phyloP scores from a whole-genome alignment of 495 filamentous ascomycete species.

The Penicillium longicatenatum region DNA sequence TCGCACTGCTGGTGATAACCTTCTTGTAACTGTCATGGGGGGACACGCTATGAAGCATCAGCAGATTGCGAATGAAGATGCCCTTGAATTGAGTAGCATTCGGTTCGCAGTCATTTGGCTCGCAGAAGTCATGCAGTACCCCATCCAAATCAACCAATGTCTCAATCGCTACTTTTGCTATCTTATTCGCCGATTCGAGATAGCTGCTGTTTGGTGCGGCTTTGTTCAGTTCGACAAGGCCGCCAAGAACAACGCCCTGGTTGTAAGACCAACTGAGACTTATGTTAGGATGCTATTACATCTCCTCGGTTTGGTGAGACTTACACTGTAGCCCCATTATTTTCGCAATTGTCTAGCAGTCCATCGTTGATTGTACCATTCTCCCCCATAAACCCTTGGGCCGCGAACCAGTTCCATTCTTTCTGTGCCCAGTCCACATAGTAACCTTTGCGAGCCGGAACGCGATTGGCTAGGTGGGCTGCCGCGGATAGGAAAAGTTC shows the following conservation, averaged over 20 bases:
- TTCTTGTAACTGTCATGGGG: constrained; percentile 52
- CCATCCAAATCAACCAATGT: constrained; percentile 51
- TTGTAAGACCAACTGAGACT: constrained; percentile 68
- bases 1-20: constrained; percentile 62
- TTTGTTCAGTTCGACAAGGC: constrained; percentile 64
- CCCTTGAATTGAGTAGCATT: constrained; percentile 78
- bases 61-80: constrained; percentile 72
- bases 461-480: constrained; percentile 72
- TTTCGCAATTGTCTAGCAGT: constrained; percentile 60
- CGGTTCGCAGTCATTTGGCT: constrained; percentile 58
- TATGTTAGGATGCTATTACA: background rate
- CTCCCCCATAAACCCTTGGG: constrained; percentile 63
- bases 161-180: constrained; percentile 65
- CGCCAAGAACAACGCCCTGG: constrained; percentile 77
- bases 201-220: constrained; percentile 55
- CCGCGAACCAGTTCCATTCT: constrained; percentile 70
- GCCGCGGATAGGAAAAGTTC: constrained; percentile 72
- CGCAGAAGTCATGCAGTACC: constrained; percentile 67
- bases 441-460: constrained; percentile 45
- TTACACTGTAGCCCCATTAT: constrained; percentile 59
- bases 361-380: constrained; percentile 74
- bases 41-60: constrained; percentile 53
- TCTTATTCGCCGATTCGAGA: constrained; percentile 56
- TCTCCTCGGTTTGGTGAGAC: background rate
- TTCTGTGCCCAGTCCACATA: constrained; percentile 59